Base-by-base conservation (phyloP, 1,284 basidiomycete species). In the Pulchroboletus neoregius region DNA sequence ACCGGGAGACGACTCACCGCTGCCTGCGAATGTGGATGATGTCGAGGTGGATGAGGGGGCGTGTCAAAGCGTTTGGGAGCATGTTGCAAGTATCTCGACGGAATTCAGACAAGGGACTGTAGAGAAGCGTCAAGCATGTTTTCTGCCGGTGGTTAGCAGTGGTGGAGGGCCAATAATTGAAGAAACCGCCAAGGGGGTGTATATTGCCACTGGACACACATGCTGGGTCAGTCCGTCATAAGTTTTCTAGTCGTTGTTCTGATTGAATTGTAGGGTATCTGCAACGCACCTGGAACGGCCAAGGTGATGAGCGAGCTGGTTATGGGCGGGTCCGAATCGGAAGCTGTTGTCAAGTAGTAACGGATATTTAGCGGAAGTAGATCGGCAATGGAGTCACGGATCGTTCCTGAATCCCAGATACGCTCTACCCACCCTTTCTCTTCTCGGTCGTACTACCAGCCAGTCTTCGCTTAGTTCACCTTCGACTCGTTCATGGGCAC, bases 221-320 rank as follows among this genome's bases (percentile, higher is more conserved):
- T 85, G 82, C 52, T 82, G 79, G 80, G 79, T 80, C 52, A 54
- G 73, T 66, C 6, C 6, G 23, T 24, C 3, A 6, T 7, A 9
- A 24, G 2, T 6, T n/a, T n/a, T n/a, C n/a, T n/a, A n/a, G n/a
- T n/a, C n/a, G n/a, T n/a, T n/a, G n/a, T n/a, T n/a, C n/a, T n/a
- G n/a, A n/a, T n/a, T 30, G 4, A 6, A 5, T 5, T 4, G 8
- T 48, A 84, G 83, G 84, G 84, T 3, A 82, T 86, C 41, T 85
- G 78, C 61, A 86, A 87, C 55, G 84, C 79, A 2, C 83, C 84
- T 1, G 83, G 82, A 3, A 86, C 83, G 3, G 84, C 74, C 6
- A 79, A 72, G 53, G 75, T 73, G 3, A 56, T 87, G 9, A 66
- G 73, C n/a, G 79, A 83, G 57, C 63, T 82, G 15, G 61, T 85